Percentiles rank a stretch among this genome's conserved stretches.
phyloP scores from a whole-genome alignment of 441 rosid genomes.

The Erodium moschatum region DNA sequence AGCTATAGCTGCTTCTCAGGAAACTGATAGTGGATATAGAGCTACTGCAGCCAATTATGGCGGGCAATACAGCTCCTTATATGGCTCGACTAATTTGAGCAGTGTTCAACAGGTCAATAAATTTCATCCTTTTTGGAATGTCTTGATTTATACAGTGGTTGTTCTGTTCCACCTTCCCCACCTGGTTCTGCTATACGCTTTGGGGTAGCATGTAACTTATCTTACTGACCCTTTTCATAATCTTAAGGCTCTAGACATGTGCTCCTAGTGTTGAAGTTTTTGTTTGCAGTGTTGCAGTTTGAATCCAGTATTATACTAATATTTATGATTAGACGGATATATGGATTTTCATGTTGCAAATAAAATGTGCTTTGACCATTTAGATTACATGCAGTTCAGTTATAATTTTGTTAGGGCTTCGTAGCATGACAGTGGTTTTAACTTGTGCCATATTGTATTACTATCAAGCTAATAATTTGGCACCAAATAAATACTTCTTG shows the following conservation, averaged over 20 bases:
- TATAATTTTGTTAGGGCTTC: not conserved
- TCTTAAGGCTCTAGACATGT: not conserved
- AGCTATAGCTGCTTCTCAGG: slow-evolving; percentile 47
- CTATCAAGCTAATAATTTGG: not conserved
- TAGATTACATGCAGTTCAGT: not conserved
- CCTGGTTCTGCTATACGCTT: not conserved
- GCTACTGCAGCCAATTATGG: slow-evolving; percentile 57
- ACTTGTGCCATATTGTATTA: not conserved
- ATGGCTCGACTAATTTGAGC: slow-evolving; percentile 47
- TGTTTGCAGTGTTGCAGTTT: not conserved
- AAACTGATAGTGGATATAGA: slow-evolving; percentile 62
- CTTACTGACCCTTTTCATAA: not conserved
- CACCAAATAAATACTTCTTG: not conserved
- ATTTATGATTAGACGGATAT: not conserved
- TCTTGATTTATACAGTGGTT: not conserved
- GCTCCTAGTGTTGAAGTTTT: not conserved
- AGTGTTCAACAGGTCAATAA: slow-evolving; percentile 51
- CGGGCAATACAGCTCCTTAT: slow-evolving; percentile 54
- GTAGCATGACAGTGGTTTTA: not conserved
- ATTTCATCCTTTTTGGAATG: not conserved
- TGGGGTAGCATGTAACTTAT: not conserved
- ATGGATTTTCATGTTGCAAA: not conserved
- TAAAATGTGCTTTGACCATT: not conserved
- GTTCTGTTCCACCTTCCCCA: not conserved
- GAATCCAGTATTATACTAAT: not conserved